Percentiles rank a stretch among this genome's conserved stretches.
Evolutionary conservation across 2,329 filamentous ascomycete species (phyloP).

Genomic region (Macroventuria anomochaeta): DNA sequence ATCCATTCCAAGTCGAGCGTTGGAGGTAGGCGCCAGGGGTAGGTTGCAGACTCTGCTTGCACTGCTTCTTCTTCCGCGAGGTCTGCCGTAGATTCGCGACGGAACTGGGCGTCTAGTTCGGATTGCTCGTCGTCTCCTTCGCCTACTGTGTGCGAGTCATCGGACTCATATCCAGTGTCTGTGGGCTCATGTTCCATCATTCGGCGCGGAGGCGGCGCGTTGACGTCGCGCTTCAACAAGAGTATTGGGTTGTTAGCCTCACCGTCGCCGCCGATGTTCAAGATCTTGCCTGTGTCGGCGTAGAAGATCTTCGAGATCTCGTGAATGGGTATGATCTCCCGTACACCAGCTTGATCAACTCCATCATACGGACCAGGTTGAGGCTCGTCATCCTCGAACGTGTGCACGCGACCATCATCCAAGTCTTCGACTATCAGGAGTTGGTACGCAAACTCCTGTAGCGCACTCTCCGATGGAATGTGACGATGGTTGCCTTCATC

Average conservation of each 20-base stretch:
- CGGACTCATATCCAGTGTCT: slow-evolving; percentile 40
- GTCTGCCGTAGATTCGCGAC: slow-evolving; percentile 49
- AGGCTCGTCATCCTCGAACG: slow-evolving; percentile 65
- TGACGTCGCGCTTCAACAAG: slow-evolving; percentile 73
- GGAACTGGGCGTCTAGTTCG: slow-evolving; percentile 54
- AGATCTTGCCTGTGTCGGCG: slow-evolving; percentile 84
- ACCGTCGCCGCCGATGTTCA: slow-evolving; percentile 77
- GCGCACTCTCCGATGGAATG: slow-evolving; percentile 53
- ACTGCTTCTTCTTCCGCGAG: slow-evolving; percentile 14
- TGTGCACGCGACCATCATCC: slow-evolving; percentile 72
- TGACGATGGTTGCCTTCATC: slow-evolving; percentile 31
- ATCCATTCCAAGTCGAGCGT: slow-evolving; percentile 91
- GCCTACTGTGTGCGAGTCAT: slow-evolving; percentile 50
- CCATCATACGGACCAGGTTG: slow-evolving; percentile 67
- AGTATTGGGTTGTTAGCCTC: slow-evolving; percentile 76
- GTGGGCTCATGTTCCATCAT: slow-evolving; percentile 54
- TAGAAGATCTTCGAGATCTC: slow-evolving; percentile 92
- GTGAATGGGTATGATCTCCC: slow-evolving; percentile 72
- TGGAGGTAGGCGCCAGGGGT: slow-evolving; percentile 68
- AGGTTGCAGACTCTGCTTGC: slow-evolving; percentile 27
- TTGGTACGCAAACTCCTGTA: slow-evolving; percentile 78
- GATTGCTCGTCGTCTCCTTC: slow-evolving; percentile 51
- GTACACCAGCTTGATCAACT: slow-evolving; percentile 66
- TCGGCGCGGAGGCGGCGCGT: slow-evolving; percentile 66
- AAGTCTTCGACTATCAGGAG: slow-evolving; percentile 84